phyloP scores from a whole-genome alignment of 2,329 filamentous ascomycete genomes.

The Penicillium sp. region DNA sequence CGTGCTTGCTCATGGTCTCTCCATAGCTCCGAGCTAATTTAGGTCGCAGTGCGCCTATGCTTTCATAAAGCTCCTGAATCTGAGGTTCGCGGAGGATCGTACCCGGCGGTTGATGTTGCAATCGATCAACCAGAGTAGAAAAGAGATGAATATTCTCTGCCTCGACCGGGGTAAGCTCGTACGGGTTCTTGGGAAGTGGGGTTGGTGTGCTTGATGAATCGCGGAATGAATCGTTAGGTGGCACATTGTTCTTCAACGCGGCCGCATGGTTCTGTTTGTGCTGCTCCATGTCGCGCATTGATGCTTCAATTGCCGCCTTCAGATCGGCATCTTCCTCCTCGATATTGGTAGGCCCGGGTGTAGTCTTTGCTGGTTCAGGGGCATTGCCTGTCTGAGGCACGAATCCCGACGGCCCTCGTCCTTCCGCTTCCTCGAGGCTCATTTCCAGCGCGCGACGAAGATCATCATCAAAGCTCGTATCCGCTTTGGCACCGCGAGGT shows the following conservation, averaged over 20 bases:
- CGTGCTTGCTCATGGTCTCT: constrained; percentile 99
- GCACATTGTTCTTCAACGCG: constrained; percentile 75
- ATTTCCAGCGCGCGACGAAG: constrained; percentile 91
- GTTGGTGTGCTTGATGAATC: constrained; percentile 47
- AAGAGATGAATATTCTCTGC: constrained; percentile 98
- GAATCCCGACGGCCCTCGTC: constrained; percentile 68
- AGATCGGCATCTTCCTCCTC: constrained; percentile 91
- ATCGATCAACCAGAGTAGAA: constrained; percentile 84
- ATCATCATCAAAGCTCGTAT: constrained; percentile 92
- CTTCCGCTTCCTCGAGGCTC: constrained; percentile 91
- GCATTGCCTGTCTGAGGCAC: constrained; percentile 61
- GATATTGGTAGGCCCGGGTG: constrained; percentile 40
- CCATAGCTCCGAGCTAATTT: constrained; percentile 95
- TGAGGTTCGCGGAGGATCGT: constrained; percentile 96
- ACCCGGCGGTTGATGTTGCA: constrained; percentile 92
- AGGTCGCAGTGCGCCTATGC: constrained; percentile 87
- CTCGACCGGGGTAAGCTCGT: constrained; percentile 89
- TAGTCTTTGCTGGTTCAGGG: constrained; percentile 40
- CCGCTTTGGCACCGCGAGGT: constrained; percentile 81
- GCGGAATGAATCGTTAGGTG: constrained; percentile 51
- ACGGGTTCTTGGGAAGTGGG: constrained; percentile 80
- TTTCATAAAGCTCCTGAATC: constrained; percentile 97
- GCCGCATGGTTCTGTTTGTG: constrained; percentile 91
- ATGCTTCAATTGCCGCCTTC: constrained; percentile 92
- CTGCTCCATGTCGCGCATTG: constrained; percentile 94